Base-by-base conservation (phyloP, 1,284 basidiomycete species). In the Anthracocystis setariae region DNA sequence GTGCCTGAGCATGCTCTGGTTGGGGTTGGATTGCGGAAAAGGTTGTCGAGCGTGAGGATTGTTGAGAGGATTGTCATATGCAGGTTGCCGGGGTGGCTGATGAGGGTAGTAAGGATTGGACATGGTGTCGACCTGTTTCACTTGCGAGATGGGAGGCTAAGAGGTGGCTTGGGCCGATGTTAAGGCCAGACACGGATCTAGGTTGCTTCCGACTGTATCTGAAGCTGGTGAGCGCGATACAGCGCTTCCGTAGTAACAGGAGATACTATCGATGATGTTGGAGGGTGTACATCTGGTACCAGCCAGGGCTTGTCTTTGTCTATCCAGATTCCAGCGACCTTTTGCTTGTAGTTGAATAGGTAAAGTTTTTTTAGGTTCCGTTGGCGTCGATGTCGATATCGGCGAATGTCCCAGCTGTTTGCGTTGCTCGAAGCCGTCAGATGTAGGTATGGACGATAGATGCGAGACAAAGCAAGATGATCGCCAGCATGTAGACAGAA, bases 61-160 rank as follows among this genome's bases (percentile, higher is more conserved):
- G 46, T 46, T 18, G 15, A 63, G 61, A 17, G 64, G 61, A 24
- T 53, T 57, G 2, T 56, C 43, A 32, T 68, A 65, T 10, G 39
- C 64, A 8, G 54, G 53, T 18, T 64, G 59, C 23, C 60, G 43
- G 21, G 35, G 27, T 5, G 53, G 54, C 38, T 55, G 58, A 12
- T 42, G 52, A 3, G 69, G 50, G 37, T 74, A 65, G 69, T 68
- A 74, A 17, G 56, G 46, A 33, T 72, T 65, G 3, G 69, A 55
- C 73, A 67, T 71, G 43, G 33, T 49, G 55, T 5, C 12, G 35
- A 17, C 29, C 29, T 29, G 5, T 12, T 12, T 29, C 12, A 12
- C 29, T 29, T 29, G 7, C 29, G 29, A 29, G 29, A 29, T 29
- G 5, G 5, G 12, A 29, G 29, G 7, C 29, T 29, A 7, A 12